Base-by-base conservation (phyloP, 208 protist genomes). In the Crithidia thermophila region DNA sequence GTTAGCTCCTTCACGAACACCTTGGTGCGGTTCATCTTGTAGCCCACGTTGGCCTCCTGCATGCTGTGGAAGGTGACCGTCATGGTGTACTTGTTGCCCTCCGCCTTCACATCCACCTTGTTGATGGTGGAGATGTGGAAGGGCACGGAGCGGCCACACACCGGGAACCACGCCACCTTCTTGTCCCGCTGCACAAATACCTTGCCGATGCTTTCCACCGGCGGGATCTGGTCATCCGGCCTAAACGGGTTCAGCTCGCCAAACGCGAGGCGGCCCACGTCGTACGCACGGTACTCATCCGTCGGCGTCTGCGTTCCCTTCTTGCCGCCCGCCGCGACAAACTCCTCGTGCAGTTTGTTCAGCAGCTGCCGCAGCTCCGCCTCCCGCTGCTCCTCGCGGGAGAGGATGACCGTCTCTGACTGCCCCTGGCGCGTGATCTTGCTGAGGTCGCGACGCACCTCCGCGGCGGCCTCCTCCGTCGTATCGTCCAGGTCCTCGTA, bases 41-140 rank as follows among this genome's bases (percentile, higher is more conserved):
- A 94, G 40, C 75, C 87, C 23, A 88, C 75, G 57, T 95, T 94
- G 40, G 77, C 73, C 69, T 95, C 86, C 67, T 96, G 84, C 36
- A 91, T 65, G 10, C 77, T 77, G 67, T 92, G 82, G 52, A 99
- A 98, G 37, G 84, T 88, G 33, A 99, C 81, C 23, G 87, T 84
- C 47, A 98, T 67, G 25, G 67, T 87, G 39, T 84, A 81, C 47
- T 72, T 67, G 25, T 93, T 81, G 13, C 84, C 89, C 61, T 98
- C 92, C 31, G 82, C 69, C 37, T 84, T 84, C 36, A 98, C 86
- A 13, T 91, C 87, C 14, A 96, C 91, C 67, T 93, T 98, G 76
- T 93, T 99, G 57, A 99, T 98, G 0, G 94, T 98, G 4, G 81
- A 72, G n/a, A 98, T 86, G 71, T 99, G 98, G 63, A 99, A 98